phyloP scores from a whole-genome alignment of 306 rosid species.

The Prunus campanulata region DNA sequence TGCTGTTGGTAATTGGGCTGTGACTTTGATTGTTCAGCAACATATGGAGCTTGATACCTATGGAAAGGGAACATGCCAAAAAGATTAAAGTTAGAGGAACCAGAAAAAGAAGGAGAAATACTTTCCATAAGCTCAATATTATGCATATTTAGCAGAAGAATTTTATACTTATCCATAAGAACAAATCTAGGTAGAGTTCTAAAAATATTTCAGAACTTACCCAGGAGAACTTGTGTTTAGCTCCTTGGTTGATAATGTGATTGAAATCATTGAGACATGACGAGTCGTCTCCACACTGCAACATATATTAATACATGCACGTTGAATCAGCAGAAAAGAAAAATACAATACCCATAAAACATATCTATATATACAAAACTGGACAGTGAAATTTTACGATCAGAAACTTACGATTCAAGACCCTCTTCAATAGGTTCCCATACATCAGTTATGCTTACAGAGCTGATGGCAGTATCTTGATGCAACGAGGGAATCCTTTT shows the following conservation, averaged over 20 bases:
- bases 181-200: not conserved
- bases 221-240: slow-evolving; percentile 79
- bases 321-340: not conserved
- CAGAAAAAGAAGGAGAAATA: not conserved
- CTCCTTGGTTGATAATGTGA: slow-evolving; percentile 70
- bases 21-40: slow-evolving; percentile 57
- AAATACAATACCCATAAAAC: not conserved
- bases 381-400: not conserved
- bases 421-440: slow-evolving; percentile 99
- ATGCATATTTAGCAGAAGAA: not conserved
- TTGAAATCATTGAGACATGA: slow-evolving; percentile 95
- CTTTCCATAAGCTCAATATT: not conserved
- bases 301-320: slow-evolving; percentile 10
- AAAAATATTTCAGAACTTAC: slow-evolving; percentile 37
- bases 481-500: slow-evolving; percentile 67
- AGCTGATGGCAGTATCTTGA: slow-evolving; percentile 86
- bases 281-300: slow-evolving; percentile 99
- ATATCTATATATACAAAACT: not conserved
- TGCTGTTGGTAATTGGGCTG: slow-evolving; percentile 75
- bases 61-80: not conserved
- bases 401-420: slow-evolving; percentile 81
- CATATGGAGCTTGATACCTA: slow-evolving; percentile 79
- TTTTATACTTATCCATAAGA: not conserved
- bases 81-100: not conserved
- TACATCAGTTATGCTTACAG: slow-evolving; percentile 91